Evolutionary conservation across 768 basidiomycete species (phyloP), one percentile per base, ranked within the genome.

Genomic region (Lactarius hengduanensis): DNA sequence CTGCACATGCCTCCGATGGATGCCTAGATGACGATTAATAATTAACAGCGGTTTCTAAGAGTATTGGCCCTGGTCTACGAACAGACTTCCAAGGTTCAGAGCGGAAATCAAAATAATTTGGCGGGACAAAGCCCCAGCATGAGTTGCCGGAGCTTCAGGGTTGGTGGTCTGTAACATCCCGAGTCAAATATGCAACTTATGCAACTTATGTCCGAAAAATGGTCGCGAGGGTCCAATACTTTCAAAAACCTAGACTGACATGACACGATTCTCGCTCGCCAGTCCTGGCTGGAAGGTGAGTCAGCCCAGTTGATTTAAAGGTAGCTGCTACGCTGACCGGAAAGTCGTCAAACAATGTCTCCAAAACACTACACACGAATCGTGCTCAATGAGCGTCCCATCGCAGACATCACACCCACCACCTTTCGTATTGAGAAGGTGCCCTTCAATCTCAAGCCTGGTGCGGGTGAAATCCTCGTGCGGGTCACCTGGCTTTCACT

Each of bases 311-410:
- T 26, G 2, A 22, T 53, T 53, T 53, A 53, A 53, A 53, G 15
- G 50, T 26, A 15, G 50, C 4, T 26, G 11, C 5, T 7, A 26
- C 50, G 26, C 26, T 2, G 6, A 53, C 26, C 22, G 6, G 26
- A 15, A 53, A 26, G 20, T 34, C 64, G 38, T 41, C 13, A n/a
- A 54, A 55, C 13, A 36, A 69, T 69, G 70, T 30, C 68, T 5
- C 38, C 68, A 18, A 28, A 57, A 16, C 54, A 59, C 43, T 91
- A 85, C 78, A 89, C 84, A 63, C 84, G 81, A 40, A 83, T 95
- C 74, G 86, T 92, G 45, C 86, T 96, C 64, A 85, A 87, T 66
- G 84, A 89, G 69, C 84, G 94, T 32, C 94, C 95, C 0, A 75
- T 77, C 22, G 82, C 77, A 53, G 84, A 87, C 64, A 87, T 94